These are phyloP conservation scores for Pleurostoma richardsiae DNA, from an alignment of 2,329 filamentous ascomycete species.

Conservation along the genomic window DNA sequence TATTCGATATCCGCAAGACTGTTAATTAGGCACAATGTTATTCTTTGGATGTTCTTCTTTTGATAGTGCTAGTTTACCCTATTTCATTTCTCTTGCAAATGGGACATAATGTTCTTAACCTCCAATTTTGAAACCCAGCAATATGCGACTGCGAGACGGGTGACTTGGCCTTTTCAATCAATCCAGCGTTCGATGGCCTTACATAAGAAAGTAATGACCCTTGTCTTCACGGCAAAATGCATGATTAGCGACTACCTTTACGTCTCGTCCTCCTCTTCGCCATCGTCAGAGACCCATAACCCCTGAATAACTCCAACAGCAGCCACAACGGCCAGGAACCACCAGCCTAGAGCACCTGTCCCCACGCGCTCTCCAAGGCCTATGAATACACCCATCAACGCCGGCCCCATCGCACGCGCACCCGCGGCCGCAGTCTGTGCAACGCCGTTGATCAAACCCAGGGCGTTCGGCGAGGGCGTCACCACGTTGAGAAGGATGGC, in stretches of 20 bases:
- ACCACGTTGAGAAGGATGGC: conserved; percentile 6
- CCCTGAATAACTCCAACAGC: conserved; percentile 1
- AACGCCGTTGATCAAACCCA: conserved; percentile 8
- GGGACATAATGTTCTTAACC: too few relatives aligned
- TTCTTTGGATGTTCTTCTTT: too few relatives aligned
- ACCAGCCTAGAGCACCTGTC: conserved; percentile 5
- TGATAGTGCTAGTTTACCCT: too few relatives aligned
- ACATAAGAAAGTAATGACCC: too few relatives aligned
- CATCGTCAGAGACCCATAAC: conserved; percentile 7
- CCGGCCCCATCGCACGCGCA: conserved; percentile 4
- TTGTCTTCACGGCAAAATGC: too few relatives aligned
- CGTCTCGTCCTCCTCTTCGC: conserved; percentile 1
- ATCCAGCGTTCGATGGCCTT: too few relatives aligned
- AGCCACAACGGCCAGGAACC: conserved; percentile 3
- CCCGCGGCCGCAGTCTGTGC: conserved; percentile 5
- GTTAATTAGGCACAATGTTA: too few relatives aligned
- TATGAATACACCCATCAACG: conserved; percentile 5
- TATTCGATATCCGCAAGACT: too few relatives aligned
- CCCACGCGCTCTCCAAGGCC: conserved; percentile 3
- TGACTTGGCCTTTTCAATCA: too few relatives aligned
- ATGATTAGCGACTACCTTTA: not conserved
- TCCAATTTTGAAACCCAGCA: too few relatives aligned
- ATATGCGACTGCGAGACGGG: too few relatives aligned
- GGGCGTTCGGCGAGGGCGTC: conserved; percentile 3
- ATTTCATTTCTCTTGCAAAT: too few relatives aligned